A percentile compares a stretch with the other conserved stretches of the same genome.
phyloP scores from a whole-genome alignment of 2,329 filamentous ascomycete species.

The Thielaviopsis populi region DNA sequence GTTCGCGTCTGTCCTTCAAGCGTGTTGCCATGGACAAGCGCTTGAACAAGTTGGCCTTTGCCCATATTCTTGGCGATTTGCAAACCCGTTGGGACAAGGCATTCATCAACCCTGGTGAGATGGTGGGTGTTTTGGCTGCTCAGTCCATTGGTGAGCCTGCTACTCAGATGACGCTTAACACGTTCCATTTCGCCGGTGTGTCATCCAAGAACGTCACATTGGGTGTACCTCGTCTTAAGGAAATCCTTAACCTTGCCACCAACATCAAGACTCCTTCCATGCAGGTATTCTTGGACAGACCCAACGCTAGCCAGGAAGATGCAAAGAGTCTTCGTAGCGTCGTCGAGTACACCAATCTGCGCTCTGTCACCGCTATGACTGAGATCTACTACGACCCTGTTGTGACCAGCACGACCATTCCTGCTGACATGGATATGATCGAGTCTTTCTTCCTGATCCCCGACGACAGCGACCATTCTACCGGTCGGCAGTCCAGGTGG shows the following conservation, averaged over 20 bases:
- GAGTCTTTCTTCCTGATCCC: constrained; percentile 53
- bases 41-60: constrained; percentile 80
- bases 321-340: constrained; percentile 75
- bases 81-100: constrained; percentile 77
- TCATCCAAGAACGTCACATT: constrained; percentile 99
- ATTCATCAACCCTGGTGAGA: constrained; percentile 83
- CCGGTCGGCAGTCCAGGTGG: constrained; percentile 80
- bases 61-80: constrained; percentile 80
- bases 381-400: constrained; percentile 98
- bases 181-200: constrained; percentile 99
- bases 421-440: constrained; percentile 56
- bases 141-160: constrained; percentile 98
- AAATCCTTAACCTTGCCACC: constrained; percentile 93
- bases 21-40: constrained; percentile 74
- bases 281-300: constrained; percentile 67
- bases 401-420: constrained; percentile 69
- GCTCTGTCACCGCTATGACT: constrained; percentile 77
- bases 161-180: constrained; percentile 98
- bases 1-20: constrained; percentile 84
- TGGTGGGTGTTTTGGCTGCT: constrained; percentile 94
- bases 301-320: constrained; percentile 54
- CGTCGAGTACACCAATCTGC: constrained; percentile 88
- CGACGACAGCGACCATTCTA: constrained; percentile 54
- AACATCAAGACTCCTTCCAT: constrained; percentile 99
- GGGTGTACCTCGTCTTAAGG: constrained; percentile 96